phyloP scores from a whole-genome alignment of 2,329 filamentous ascomycete genomes.

The Metarhizium brunneum region DNA sequence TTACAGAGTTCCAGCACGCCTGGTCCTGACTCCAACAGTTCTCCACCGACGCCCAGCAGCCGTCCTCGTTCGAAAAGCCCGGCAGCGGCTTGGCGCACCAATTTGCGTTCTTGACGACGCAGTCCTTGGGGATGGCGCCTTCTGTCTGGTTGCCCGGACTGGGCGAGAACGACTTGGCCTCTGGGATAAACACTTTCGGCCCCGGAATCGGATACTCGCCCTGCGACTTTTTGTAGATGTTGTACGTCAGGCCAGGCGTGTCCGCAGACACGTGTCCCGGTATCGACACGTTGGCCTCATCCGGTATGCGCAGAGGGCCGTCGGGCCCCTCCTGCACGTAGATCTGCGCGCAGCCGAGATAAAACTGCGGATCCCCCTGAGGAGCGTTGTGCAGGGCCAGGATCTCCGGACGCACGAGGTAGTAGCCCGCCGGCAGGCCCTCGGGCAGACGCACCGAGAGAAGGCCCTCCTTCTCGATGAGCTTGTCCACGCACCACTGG shows the following conservation, averaged over 20 bases:
- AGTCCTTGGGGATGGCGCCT: slow-evolving; percentile 45
- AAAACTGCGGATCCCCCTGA: slow-evolving; percentile 59
- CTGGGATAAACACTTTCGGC: slow-evolving; percentile 41
- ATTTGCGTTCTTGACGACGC: slow-evolving; percentile 59
- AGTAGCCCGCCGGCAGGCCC: slow-evolving; percentile 55
- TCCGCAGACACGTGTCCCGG: slow-evolving; percentile 52
- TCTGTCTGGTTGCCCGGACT: slow-evolving; percentile 18
- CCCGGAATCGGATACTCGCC: slow-evolving; percentile 46
- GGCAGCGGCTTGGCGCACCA: slow-evolving; percentile 59
- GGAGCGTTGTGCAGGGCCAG: slow-evolving; percentile 57
- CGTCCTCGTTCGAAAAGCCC: slow-evolving; percentile 41
- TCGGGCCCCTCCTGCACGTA: slow-evolving; percentile 42
- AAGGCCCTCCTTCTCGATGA: slow-evolving; percentile 55
- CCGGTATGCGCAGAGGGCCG: slow-evolving; percentile 29
- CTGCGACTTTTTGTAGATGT: slow-evolving; percentile 47
- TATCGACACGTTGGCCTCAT: slow-evolving; percentile 40
- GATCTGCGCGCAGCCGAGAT: slow-evolving; percentile 62
- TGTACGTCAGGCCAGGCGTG: slow-evolving; percentile 49
- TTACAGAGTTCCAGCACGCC: slow-evolving; percentile 49
- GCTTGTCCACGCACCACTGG: slow-evolving; percentile 62
- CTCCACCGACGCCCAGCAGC: slow-evolving; percentile 50
- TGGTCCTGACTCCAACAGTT: slow-evolving; percentile 50
- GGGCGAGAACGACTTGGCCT: slow-evolving; percentile 7
- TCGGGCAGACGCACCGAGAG: slow-evolving; percentile 53
- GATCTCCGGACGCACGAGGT: slow-evolving; percentile 63